Base-by-base conservation (phyloP, 768 basidiomycete genomes). In the Trametes cingulata region DNA sequence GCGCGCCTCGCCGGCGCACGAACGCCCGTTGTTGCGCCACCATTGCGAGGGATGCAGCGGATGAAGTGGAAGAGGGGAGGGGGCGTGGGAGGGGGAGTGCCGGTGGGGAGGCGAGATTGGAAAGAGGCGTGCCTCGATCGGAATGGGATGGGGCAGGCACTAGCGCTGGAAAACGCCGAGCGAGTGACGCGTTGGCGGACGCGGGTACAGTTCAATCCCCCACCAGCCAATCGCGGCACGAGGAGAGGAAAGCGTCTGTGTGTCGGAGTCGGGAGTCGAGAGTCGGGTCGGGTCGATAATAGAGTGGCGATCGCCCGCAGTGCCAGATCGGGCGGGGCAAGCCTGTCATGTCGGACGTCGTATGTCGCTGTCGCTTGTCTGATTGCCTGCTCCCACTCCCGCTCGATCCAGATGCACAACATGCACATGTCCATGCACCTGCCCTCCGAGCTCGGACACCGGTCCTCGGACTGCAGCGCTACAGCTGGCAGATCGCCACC, bases 261-360 rank as follows among this genome's bases (percentile, higher is more conserved):
- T 5, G 39, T 40, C 39, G 39, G n/a, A 13, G 39, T 40, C 39
- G 39, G 39, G 14, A 5, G 39, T 33, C 3, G 5, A 6, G 39
- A n/a, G 39, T 40, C 39, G 39, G 5, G 5, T 6, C 17, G 8
- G 24, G 40, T 13, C 41, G 40, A 43, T 42, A 29, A 53, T 53
- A 42, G 53, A 55, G 53, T 22, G 53, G 53, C 53, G 53, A 55
- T 55, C 53, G 53, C 53, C 53, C 53, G 53, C 27, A 25, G 27
- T 14, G 46, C 24, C 24, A 47, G 46, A 47, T 47, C 46, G 46
- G 46, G 46, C n/a, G n/a, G n/a, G n/a, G n/a, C n/a, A n/a, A n/a
- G n/a, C n/a, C n/a, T n/a, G n/a, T n/a, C n/a, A n/a, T n/a, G n/a
- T n/a, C n/a, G n/a, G n/a, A n/a, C n/a, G n/a, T n/a, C n/a, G 46